Evolutionary conservation across 1,139 yeast species (phyloP).

Genomic region (Sugiyamaella japonica): DNA sequence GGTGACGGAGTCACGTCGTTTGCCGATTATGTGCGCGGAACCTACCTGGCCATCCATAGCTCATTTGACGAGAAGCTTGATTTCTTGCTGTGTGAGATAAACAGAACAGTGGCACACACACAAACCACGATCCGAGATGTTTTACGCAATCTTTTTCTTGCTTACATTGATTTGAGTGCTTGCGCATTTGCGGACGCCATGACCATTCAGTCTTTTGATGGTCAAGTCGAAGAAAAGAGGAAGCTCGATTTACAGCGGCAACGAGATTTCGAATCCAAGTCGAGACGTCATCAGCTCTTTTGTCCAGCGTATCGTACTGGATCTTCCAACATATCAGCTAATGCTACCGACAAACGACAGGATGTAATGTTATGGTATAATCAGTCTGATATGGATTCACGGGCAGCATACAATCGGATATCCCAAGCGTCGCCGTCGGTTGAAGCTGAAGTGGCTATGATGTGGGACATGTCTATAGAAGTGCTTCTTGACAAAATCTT

Average conservation of each 20-base stretch:
- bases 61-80: conserved; percentile 8
- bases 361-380: conserved; percentile 24
- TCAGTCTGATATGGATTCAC: conserved; percentile 25
- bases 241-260: neutral
- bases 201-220: conserved; percentile 14
- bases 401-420: conserved; percentile 14
- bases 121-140: neutral
- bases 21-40: conserved; percentile 27
- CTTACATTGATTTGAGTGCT: conserved; percentile 27
- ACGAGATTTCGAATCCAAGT: neutral
- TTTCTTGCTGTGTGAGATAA: neutral
- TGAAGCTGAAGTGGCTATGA: conserved; percentile 26
- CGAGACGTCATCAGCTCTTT: neutral
- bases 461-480: conserved; percentile 27
- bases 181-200: conserved; percentile 30
- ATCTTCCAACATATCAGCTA: neutral
- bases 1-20: conserved; percentile 29
- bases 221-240: neutral
- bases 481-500: conserved; percentile 16
- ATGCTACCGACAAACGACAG: neutral
- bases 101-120: neutral
- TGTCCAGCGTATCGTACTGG: neutral
- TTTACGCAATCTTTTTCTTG: conserved; percentile 25
- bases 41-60: conserved; percentile 14
- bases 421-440: conserved; percentile 20